Percentiles rank a stretch among this genome's conserved stretches.
Conservation (phyloP, 164 flowering plant genomes). For the Tinospora cordifolia region DNA sequence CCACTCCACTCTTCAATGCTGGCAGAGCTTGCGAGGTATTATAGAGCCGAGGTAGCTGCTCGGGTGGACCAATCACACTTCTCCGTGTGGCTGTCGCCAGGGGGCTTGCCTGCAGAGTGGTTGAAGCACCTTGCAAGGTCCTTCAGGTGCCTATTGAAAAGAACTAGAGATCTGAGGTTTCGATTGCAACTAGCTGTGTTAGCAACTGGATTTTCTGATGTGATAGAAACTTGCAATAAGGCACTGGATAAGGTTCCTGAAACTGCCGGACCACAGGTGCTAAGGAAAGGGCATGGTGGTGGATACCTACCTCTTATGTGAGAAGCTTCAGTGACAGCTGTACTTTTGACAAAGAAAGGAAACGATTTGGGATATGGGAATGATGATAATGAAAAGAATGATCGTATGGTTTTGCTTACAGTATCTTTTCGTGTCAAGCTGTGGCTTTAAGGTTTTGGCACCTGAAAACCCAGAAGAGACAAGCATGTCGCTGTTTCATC, state of each 20-base stretch:
- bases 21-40: slow-evolving; percentile 70
- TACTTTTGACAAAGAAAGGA: too few relatives aligned
- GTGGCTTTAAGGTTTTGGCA: background rate
- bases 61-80: slow-evolving; percentile 92
- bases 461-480: background rate
- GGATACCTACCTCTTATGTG: slow-evolving; percentile 91
- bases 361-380: background rate
- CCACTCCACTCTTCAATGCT: slow-evolving; percentile 89
- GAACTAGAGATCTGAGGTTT: slow-evolving; percentile 75
- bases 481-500: background rate
- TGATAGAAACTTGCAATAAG: slow-evolving; percentile 51
- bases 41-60: slow-evolving; percentile 84
- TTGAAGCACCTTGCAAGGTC: slow-evolving; percentile 80
- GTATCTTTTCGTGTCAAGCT: too few relatives aligned
- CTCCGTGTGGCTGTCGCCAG: slow-evolving; percentile 93
- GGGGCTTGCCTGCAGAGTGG: slow-evolving; percentile 95
- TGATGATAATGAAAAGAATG: too few relatives aligned
- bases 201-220: slow-evolving; percentile 84
- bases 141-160: slow-evolving; percentile 71
- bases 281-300: slow-evolving; percentile 96
- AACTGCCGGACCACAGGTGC: slow-evolving; percentile 71
- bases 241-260: slow-evolving; percentile 81
- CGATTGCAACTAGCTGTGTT: slow-evolving; percentile 58
- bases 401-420: too few relatives aligned
- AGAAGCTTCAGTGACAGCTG: background rate